Base-by-base conservation (phyloP, 495 filamentous ascomycete species). In the Physcia stellaris region DNA sequence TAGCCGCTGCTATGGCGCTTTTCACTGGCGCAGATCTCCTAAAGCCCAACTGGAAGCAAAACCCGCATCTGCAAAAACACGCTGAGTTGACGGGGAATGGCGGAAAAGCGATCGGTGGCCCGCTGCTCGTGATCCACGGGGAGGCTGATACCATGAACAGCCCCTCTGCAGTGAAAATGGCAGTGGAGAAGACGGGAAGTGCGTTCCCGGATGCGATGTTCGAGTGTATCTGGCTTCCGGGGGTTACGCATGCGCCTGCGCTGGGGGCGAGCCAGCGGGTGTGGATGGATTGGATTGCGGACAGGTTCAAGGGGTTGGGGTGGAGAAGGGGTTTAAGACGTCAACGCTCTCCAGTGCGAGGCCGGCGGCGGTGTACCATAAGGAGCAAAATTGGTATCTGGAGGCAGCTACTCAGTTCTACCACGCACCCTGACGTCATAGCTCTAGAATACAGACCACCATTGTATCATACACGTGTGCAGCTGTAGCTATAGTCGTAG, bases 41-140 rank as follows among this genome's bases (percentile, higher is more conserved):
- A 1, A 43, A 53, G 17, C 41, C 39, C 12, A 34, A 46, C 17
- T 49, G 52, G 47, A 42, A 39, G 4, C 28, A 51, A 4, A 45
- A 55, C 16, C 23, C 12, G 11, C 19, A 39, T 32, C 47, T 52
- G 24, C 38, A 47, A 19, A 38, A 51, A 33, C 43, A 39, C 9
- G 19, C 34, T 7, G 43, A 47, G 0, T 10, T 35, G 16, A 42
- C 36, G 9, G 13, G 20, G 6, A 54, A 40, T 18, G 55, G 59
- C 5, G 41, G 52, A 1, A 57, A 54, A 16, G 41, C 53, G 2
- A 53, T 68, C 27, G 46, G 43, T 17, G 60, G 59, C 3, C 65
- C 65, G 19, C 38, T 70, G 37, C 51, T 68, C 3, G 51, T 67
- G n/a, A 47, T 66, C 3, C 62, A 63, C 31, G 66, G 66, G 11